Evolutionary conservation across 139 green algal genomes (phyloP), one percentile per base, ranked within the genome.

Genomic region (Micractinium conductrix): DNA sequence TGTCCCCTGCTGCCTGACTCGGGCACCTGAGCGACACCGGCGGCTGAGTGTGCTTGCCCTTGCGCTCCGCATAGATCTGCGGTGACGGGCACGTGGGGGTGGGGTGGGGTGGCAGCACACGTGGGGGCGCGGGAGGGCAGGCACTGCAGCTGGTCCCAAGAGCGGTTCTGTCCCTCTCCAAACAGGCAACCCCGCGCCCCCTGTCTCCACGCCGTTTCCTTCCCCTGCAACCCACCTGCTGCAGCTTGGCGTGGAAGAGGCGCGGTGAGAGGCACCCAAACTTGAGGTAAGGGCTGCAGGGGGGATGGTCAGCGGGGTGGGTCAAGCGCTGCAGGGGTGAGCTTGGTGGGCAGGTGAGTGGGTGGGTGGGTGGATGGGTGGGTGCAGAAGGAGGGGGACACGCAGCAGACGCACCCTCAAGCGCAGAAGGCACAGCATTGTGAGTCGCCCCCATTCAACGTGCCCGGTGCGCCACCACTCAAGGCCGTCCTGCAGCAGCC

Each of bases 261-360:
- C 90, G 87, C 2, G 88, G 35, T 33, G 85, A 92, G 6, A 93
- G 74, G 83, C 90, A 94, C 21, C 92, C 92, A 81, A 95, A 94
- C 84, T 98, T 97, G 55, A 98, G 91, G 92, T 98, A 96, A 21
- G 96, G 96, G 65, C 37, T 82, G 76, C 76, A 45, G 26, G 1
- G 5, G 45, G 22, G 40, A 24, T 19, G n/a, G n/a, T n/a, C n/a
- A n/a, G 24, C 70, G 53, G 53, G 53, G 53, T 9, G 10, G 24
- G 53, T 19, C 2, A 58, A 58, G 48, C 48, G 48, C 26, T 12
- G 60, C 22, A 8, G 26, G 14, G 35, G 2, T 19, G 37, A 53
- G 10, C 4, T 33, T 37, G 70, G 40, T 22, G 38, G 30, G 35
- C 37, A 50, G 35, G 68, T 2, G 28, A 14, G 67, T 74, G 33